Evolutionary conservation across 2,329 filamentous ascomycete species (phyloP), one percentile per base, ranked within the genome.

Genomic region (Colletotrichum nymphaeae): DNA sequence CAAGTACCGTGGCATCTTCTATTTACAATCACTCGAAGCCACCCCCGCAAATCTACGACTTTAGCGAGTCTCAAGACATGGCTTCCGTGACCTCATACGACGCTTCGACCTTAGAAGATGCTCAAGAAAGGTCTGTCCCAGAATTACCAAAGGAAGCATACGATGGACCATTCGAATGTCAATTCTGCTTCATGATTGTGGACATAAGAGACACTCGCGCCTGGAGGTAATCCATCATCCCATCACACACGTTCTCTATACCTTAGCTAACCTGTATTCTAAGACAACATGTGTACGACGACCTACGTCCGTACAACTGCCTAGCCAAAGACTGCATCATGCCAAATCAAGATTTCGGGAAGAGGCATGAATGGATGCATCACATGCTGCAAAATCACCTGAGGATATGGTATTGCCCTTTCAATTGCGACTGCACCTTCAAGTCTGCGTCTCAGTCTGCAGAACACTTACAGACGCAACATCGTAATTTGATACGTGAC

Each of bases 301-400:
- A 86, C 42, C 72, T 86, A 1, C 77, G 80, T 11, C 84, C 84
- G 0, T 86, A 85, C 35, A 72, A 79, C 0, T 85, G 84, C 49
- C 53, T 83, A 0, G 77, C 77, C 0, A 37, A 75, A 3, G 63
- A 74, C 0, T 85, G 84, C 53, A 4, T 60, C 0, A 74, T 65
- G 0, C 74, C 78, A 0, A 76, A 76, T 0, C 58, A 11, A 0
- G 75, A 77, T 2, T 82, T 79, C 26, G 67, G 75, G 1, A 64
- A 75, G 1, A 75, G 77, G 0, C 72, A 72, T 3, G 60, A 73
- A 0, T 82, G 79, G 80, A 78, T 79, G 32, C 9, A 71, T 0
- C 80, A 82, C 14, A 67, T 78, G 8, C 14, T 65, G 0, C 73
- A 79, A 14, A 60, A 68, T 6, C 80, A 82, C 32, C 78, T 65